These are phyloP conservation scores for Mycogone perniciosa DNA, from an alignment of 2,329 filamentous ascomycete genomes.

Conservation along the genomic window DNA sequence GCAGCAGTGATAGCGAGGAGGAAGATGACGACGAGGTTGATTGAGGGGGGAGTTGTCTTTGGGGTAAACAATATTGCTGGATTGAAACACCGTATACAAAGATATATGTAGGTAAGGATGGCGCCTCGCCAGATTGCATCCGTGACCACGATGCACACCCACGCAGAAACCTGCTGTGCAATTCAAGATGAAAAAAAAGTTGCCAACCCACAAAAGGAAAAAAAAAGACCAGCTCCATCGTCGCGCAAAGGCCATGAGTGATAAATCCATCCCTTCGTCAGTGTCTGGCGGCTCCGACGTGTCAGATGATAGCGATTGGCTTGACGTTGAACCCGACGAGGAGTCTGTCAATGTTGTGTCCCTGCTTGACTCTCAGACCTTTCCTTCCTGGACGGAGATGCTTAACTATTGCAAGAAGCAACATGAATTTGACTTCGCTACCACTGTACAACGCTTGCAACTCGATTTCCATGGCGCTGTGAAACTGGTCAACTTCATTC, in stretches of 20 bases:
- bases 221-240: background rate
- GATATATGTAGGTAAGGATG: background rate
- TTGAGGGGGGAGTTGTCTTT: no score
- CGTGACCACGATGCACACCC: background rate
- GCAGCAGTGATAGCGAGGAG: constrained; percentile 38
- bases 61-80: no score
- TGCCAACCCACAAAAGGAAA: background rate
- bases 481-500: constrained; percentile 68
- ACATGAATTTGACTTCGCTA: constrained; percentile 60
- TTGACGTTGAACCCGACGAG: constrained; percentile 55
- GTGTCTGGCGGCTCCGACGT: constrained; percentile 3
- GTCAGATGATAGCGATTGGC: constrained; percentile 42
- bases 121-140: constrained; percentile 1
- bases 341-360: constrained; percentile 58
- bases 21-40: constrained; percentile 7
- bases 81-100: background rate
- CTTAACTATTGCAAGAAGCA: constrained; percentile 61
- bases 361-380: constrained; percentile 61
- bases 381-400: constrained; percentile 59
- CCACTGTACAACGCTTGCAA: constrained; percentile 47
- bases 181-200: background rate
- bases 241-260: constrained; percentile 5
- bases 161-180: background rate
- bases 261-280: background rate
- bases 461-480: constrained; percentile 69